phyloP scores from a whole-genome alignment of 345 rosid genomes.

The Psidium friedrichsthalianum region DNA sequence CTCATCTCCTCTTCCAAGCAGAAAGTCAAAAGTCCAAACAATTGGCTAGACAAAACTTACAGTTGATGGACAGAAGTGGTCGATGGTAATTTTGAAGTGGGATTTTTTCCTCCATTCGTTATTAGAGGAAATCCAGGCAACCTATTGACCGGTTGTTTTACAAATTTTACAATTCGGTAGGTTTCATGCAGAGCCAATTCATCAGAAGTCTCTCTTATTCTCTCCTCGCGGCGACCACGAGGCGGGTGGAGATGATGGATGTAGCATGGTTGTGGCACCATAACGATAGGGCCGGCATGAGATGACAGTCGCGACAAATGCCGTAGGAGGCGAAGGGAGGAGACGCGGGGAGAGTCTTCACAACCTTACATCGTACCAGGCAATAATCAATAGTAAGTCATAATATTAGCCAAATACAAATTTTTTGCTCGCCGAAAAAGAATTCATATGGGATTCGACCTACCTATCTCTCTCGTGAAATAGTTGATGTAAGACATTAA shows the following conservation, averaged over 20 bases:
- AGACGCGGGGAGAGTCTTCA: no score
- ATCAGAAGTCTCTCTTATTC: not conserved
- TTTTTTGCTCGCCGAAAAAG: fast-evolving
- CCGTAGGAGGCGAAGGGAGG: no score
- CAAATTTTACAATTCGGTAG: not conserved
- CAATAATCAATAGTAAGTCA: not conserved
- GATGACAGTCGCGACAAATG: not conserved
- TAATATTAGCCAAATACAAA: no score
- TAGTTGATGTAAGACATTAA: not conserved
- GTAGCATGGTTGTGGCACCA: not conserved
- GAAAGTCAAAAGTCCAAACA: not conserved
- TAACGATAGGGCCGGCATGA: fast-evolving
- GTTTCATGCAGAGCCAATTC: not conserved
- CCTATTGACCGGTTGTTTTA: not conserved
- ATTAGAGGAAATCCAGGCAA: not conserved
- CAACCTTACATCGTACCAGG: not conserved
- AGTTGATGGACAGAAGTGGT: not conserved
- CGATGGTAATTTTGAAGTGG: not conserved
- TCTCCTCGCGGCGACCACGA: no score
- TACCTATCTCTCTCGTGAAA: fast-evolving
- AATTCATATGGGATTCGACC: not conserved
- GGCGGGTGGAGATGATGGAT: not conserved
- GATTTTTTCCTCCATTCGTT: not conserved
- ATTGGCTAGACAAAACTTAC: not conserved
- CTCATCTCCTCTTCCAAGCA: not conserved